These are phyloP conservation scores for Inosperma sp. DNA, from an alignment of 768 basidiomycete species.

Conservation along the genomic window DNA sequence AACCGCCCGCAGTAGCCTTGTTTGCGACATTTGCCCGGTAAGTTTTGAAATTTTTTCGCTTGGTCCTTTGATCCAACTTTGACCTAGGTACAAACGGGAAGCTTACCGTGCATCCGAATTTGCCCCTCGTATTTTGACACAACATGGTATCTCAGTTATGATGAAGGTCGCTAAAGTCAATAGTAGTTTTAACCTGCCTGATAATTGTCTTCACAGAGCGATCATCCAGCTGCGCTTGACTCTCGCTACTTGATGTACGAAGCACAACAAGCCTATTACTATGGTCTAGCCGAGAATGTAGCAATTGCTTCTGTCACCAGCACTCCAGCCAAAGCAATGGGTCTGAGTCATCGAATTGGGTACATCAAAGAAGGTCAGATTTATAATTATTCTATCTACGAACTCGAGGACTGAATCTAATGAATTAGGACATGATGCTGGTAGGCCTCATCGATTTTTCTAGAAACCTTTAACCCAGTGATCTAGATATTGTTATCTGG, in stretches of 20 bases:
- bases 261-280: conserved; percentile 80
- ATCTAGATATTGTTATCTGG: conserved; percentile 72
- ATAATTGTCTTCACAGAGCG: conserved; percentile 41
- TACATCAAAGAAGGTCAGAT: conserved; percentile 56
- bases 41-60: neutral
- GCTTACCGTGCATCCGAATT: conserved; percentile 78
- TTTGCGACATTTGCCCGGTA: conserved; percentile 53
- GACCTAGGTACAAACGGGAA: conserved; percentile 67
- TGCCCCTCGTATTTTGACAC: conserved; percentile 68
- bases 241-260: conserved; percentile 77
- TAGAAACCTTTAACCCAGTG: neutral
- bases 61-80: neutral
- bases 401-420: neutral
- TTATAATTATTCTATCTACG: neutral
- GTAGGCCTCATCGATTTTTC: conserved; percentile 17
- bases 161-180: conserved; percentile 53
- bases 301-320: conserved; percentile 75
- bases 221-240: conserved; percentile 54
- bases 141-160: conserved; percentile 60
- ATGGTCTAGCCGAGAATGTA: conserved; percentile 64
- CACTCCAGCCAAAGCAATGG: conserved; percentile 66
- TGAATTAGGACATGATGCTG: conserved; percentile 67
- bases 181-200: neutral
- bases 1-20: conserved; percentile 70
- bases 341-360: conserved; percentile 81